Base-by-base conservation (phyloP, 2,329 filamentous ascomycete genomes). In the Fusarium anthophilum region DNA sequence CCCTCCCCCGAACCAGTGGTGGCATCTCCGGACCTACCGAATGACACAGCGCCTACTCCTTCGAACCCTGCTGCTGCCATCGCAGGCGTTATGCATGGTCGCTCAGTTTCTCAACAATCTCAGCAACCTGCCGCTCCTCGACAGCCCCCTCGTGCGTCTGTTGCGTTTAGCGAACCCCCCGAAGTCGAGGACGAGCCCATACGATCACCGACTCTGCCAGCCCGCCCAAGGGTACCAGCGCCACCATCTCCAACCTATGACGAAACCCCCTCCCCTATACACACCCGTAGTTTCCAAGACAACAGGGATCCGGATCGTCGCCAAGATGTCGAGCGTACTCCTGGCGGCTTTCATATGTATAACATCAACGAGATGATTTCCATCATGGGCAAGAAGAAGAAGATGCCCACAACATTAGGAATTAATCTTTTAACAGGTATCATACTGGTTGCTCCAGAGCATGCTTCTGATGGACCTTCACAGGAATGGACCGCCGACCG, bases 361-460 rank as follows among this genome's bases (percentile, higher is more conserved):
- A 98, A 98, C 78, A 95, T 98, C 78, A 97, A 95, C 80, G 96
- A 98, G 83, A 98, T 98, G 93, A 91, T 98, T 9, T 96, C 95
- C n/a, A 91, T 96, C 50, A 95, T 98, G 91, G 96, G 96, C 64
- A 98, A 97, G 86, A 93, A 94, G 79, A 98, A 98, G 87, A 98
- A 98, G 85, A 96, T 98, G 94, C 95, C 96, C 3, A 98, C 95
- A n/a, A 98, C 94, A 0, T 83, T 98, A 43, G 96, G 96, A n/a
- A 92, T 98, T 79, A 98, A 98, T 80, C 87, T 96, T 63, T 91
- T 92, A 54, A 97, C 94, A 22, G 95, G 95, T 44, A 90, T 92
- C 38, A 97, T 99, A 76, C 91, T 98, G 83, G 94, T 99, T 77
- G 93, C 95, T 0, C 95, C 96, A 0, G 96, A 97, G 80, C 94